phyloP scores from a whole-genome alignment of 1,284 basidiomycete species.

The Lignosus rhinocerotis region DNA sequence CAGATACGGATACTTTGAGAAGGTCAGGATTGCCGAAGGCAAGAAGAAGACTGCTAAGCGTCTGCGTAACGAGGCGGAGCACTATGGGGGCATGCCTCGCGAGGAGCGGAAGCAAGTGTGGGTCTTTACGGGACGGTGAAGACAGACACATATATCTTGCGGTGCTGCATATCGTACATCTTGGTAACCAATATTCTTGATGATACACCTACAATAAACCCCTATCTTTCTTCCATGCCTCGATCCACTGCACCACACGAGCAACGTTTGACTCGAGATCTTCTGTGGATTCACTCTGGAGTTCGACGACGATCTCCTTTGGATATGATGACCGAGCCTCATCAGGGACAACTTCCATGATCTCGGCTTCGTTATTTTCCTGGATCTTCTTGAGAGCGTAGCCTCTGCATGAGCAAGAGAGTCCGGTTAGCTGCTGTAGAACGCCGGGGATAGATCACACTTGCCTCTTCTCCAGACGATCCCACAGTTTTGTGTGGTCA shows the following conservation, averaged over 20 bases:
- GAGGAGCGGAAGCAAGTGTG: slow-evolving; percentile 34
- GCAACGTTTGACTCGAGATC: slow-evolving; percentile 88
- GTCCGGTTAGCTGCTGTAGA: neutral
- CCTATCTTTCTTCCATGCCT: slow-evolving; percentile 67
- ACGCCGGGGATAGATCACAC: slow-evolving; percentile 31
- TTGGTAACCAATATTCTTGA: neutral
- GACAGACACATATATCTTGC: neutral
- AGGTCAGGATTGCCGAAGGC: slow-evolving; percentile 45
- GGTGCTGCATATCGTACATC: slow-evolving; percentile 4
- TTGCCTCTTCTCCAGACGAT: slow-evolving; percentile 89
- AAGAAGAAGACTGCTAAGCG: slow-evolving; percentile 49
- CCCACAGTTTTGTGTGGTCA: slow-evolving; percentile 89
- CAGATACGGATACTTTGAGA: slow-evolving; percentile 53
- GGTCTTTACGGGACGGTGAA: slow-evolving; percentile 19
- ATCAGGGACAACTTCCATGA: slow-evolving; percentile 91
- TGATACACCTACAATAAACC: slow-evolving; percentile 7
- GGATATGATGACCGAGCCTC: slow-evolving; percentile 90
- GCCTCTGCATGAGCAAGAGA: slow-evolving; percentile 54
- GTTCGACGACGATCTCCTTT: slow-evolving; percentile 83
- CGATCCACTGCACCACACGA: slow-evolving; percentile 86
- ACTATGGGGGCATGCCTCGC: slow-evolving; percentile 34
- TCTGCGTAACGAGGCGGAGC: slow-evolving; percentile 35
- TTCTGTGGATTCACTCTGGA: slow-evolving; percentile 77
- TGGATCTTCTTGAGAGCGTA: slow-evolving; percentile 94
- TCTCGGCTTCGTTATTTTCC: slow-evolving; percentile 98